These are phyloP conservation scores for Ceratobasidium sp. DNA, from an alignment of 1,284 basidiomycete species.

Conservation along the genomic window DNA sequence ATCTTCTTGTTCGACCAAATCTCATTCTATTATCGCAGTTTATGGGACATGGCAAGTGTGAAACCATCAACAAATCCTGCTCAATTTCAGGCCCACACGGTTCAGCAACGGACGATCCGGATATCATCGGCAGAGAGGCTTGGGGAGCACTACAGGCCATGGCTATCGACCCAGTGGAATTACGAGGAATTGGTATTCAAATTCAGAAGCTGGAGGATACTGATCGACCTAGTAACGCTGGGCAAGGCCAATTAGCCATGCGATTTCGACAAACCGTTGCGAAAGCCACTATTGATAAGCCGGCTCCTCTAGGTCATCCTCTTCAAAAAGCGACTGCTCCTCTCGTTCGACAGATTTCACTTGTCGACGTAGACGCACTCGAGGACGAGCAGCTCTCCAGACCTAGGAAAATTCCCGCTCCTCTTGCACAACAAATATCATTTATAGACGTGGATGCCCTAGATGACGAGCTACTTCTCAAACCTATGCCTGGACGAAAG, in stretches of 20 bases:
- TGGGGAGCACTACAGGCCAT: conserved; percentile 82
- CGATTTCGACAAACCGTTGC: conserved; percentile 61
- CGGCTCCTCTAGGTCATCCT: background rate
- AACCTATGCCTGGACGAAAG: conserved; percentile 16
- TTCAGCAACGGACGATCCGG: conserved; percentile 78
- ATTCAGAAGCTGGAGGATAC: conserved; percentile 86
- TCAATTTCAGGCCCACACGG: conserved; percentile 71
- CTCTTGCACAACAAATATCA: no score
- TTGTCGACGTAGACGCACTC: conserved; percentile 25
- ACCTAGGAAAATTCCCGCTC: no score
- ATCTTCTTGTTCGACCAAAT: background rate
- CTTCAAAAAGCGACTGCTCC: background rate
- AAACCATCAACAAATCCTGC: conserved; percentile 82
- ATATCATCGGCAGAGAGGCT: conserved; percentile 80
- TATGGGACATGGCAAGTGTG: conserved; percentile 91
- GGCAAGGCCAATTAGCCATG: conserved; percentile 67
- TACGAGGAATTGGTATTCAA: conserved; percentile 94
- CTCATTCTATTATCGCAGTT: conserved; percentile 68
- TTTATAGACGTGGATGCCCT: no score
- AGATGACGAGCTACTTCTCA: no score
- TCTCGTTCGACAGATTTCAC: background rate
- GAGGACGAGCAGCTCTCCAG: background rate
- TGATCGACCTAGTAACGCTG: conserved; percentile 51
- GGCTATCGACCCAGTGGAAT: conserved; percentile 83
- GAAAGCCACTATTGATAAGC: conserved; percentile 51